phyloP scores from a whole-genome alignment of 1,284 basidiomycete species.

The Rhodotorula sp. region DNA sequence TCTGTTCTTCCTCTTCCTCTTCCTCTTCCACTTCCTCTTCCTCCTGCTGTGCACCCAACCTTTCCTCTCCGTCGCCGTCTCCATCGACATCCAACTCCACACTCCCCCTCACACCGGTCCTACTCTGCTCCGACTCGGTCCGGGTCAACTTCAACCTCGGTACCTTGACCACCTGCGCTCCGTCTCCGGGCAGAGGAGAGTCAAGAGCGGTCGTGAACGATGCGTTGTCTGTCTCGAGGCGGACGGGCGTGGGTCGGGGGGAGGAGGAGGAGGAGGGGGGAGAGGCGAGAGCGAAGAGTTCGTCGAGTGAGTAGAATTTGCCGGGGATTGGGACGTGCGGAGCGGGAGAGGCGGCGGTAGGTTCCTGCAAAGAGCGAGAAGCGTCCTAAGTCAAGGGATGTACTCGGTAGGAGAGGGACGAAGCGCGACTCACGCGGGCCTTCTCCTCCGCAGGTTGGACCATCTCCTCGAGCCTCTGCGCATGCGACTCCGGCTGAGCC shows the following conservation, averaged over 20 bases:
- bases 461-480: neutral
- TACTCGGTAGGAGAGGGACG: no score
- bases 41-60: neutral
- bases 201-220: slow-evolving; percentile 18
- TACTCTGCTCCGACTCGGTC: slow-evolving; percentile 31
- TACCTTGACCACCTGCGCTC: neutral
- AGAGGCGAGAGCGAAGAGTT: slow-evolving; percentile 22
- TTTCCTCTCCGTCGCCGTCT: neutral
- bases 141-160: slow-evolving; percentile 31
- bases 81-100: slow-evolving; percentile 20
- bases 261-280: neutral
- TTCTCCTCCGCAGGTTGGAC: no score
- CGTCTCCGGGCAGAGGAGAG: neutral
- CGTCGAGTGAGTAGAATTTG: slow-evolving; percentile 28
- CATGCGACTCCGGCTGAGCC: neutral
- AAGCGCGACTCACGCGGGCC: no score
- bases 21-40: neutral
- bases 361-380: neutral
- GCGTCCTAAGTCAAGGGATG: neutral
- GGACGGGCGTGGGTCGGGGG: neutral
- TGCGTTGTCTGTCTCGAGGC: slow-evolving; percentile 16
- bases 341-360: neutral
- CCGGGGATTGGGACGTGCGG: neutral
- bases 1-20: neutral
- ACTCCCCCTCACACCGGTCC: slow-evolving; percentile 17